These are phyloP conservation scores for Xylaria sp. DNA, from an alignment of 2,329 filamentous ascomycete genomes.

Conservation along the genomic window DNA sequence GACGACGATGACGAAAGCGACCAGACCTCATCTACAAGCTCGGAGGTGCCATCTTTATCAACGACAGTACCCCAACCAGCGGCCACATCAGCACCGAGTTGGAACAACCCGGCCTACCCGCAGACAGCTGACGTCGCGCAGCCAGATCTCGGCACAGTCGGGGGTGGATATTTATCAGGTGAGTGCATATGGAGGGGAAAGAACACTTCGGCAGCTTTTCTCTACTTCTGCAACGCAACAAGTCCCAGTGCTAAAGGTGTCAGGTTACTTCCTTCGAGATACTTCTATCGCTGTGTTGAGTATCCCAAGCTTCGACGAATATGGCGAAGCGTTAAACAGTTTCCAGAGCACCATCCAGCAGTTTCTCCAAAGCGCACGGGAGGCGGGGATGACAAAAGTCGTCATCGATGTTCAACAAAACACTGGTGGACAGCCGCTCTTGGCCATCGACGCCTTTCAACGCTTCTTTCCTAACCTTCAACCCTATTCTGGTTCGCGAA, in stretches of 20 bases:
- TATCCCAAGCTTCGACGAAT: conserved; percentile 53
- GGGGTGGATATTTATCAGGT: neutral
- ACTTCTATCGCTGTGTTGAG: conserved; percentile 52
- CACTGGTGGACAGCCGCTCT: conserved; percentile 33
- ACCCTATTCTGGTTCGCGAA: conserved; percentile 40
- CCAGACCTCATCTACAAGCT: no score
- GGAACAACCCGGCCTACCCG: conserved; percentile 20
- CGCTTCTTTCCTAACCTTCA: conserved; percentile 41
- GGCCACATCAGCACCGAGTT: neutral
- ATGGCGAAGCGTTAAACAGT: conserved; percentile 21
- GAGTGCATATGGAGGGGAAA: neutral
- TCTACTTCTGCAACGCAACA: no score
- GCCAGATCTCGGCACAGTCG: conserved; percentile 18
- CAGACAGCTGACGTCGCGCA: conserved; percentile 32
- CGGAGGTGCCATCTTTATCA: no score
- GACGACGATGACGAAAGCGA: no score
- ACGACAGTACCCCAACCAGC: no score
- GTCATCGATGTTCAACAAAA: conserved; percentile 45
- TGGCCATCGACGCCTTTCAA: conserved; percentile 41
- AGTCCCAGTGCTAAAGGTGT: no score
- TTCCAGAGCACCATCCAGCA: no score
- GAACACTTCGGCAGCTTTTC: no score
- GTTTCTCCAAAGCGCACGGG: conserved; percentile 15
- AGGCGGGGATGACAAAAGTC: conserved; percentile 31
- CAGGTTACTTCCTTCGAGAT: no score